Percentiles rank a stretch among this genome's conserved stretches.
Conservation (phyloP, 371 early-diverging fungal species). For the Spiromyces aspiralis region DNA sequence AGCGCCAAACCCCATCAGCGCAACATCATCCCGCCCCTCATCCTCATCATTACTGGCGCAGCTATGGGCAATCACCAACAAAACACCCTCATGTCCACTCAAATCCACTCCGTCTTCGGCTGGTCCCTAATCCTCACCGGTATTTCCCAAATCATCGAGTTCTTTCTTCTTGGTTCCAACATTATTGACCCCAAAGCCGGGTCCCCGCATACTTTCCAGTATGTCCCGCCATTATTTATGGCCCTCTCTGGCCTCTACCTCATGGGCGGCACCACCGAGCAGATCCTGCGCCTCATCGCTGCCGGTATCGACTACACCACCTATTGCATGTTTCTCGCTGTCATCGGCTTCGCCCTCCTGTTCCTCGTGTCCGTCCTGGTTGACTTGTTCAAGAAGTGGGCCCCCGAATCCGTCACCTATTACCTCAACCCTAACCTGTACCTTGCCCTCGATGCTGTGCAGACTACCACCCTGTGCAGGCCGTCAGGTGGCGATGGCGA, state of each 20-base stretch:
- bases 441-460: no score
- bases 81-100: constrained; percentile 34
- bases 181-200: constrained; percentile 6
- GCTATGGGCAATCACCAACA: constrained; percentile 48
- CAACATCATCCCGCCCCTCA: constrained; percentile 35
- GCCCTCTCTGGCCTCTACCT: constrained; percentile 32
- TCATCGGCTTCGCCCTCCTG: constrained; percentile 11
- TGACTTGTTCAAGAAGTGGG: constrained; percentile 6
- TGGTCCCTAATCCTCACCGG: constrained; percentile 36
- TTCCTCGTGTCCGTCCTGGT: constrained; percentile 11
- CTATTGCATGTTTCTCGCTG: constrained; percentile 10
- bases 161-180: constrained; percentile 9
- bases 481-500: no score
- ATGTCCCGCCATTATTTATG: constrained; percentile 18
- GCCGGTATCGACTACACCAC: constrained; percentile 10
- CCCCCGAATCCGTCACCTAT: not conserved
- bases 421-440: not conserved
- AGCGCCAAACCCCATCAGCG: constrained; percentile 27
- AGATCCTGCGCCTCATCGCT: constrained; percentile 16
- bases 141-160: constrained; percentile 35
- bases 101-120: constrained; percentile 42
- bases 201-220: constrained; percentile 13
- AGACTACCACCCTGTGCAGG: no score
- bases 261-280: constrained; percentile 20
- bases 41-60: constrained; percentile 42